Evolutionary conservation across 2,329 filamentous ascomycete species (phyloP).

Genomic region (Clathrospora elynae): DNA sequence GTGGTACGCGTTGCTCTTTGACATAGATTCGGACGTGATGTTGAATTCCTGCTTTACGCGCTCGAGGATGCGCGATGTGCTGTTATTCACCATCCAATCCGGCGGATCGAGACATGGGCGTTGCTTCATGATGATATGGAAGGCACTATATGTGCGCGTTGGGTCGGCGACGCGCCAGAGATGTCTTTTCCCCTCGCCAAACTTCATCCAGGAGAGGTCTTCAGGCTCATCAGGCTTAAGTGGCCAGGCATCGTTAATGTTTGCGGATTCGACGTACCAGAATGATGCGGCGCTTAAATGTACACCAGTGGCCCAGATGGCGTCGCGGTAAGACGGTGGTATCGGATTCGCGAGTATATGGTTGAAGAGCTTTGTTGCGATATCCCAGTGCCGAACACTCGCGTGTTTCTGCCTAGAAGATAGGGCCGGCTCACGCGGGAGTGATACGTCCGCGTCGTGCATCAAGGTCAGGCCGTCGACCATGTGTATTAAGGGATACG

Average conservation of each 20-base stretch:
- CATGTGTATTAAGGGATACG: slow-evolving; percentile 61
- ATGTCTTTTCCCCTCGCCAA: slow-evolving; percentile 61
- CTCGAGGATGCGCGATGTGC: slow-evolving; percentile 36
- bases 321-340: slow-evolving; percentile 52
- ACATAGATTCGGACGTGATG: slow-evolving; percentile 25
- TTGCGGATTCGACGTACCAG: slow-evolving; percentile 51
- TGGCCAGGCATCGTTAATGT: slow-evolving; percentile 61
- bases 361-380: slow-evolving; percentile 57
- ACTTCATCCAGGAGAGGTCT: slow-evolving; percentile 64
- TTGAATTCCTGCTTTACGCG: slow-evolving; percentile 41
- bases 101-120: slow-evolving; percentile 18
- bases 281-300: slow-evolving; percentile 56
- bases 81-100: slow-evolving; percentile 10
- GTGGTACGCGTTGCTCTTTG: slow-evolving; percentile 34
- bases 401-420: slow-evolving; percentile 47
- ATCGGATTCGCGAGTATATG: slow-evolving; percentile 48
- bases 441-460: slow-evolving; percentile 57
- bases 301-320: slow-evolving; percentile 54
- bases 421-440: slow-evolving; percentile 1
- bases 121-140: slow-evolving; percentile 44
- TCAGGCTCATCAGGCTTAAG: slow-evolving; percentile 50
- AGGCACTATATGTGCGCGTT: slow-evolving; percentile 55
- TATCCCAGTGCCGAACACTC: slow-evolving; percentile 53
- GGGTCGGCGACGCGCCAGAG: slow-evolving; percentile 61
- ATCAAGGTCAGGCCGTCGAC: slow-evolving; percentile 59